Base-by-base conservation (phyloP, 2,329 filamentous ascomycete genomes). In the Madurella fahalii region DNA sequence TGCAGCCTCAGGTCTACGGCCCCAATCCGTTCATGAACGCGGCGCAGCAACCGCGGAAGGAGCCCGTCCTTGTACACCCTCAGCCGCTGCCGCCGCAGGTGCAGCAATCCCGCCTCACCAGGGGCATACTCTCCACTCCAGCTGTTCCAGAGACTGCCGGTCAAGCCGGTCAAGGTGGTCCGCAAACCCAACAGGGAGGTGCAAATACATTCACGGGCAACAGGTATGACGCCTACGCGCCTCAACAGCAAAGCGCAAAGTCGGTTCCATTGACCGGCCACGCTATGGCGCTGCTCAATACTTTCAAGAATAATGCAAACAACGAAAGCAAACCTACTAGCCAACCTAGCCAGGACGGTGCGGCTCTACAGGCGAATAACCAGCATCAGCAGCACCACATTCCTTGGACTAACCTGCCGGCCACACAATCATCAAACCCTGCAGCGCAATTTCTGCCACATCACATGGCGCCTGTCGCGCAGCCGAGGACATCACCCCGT, bases 51-150 rank as follows among this genome's bases (percentile, higher is more conserved):
- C 66, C 61, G 40, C 67, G 57, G 39, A 60, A 49, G n/a, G 63
- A 61, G 54, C 60, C 67, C 53, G 47, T 68, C 54, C 52, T 67
- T 60, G 25, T 74, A 11, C 73, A 75, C 50, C 77, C 77, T 1
- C 79, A 81, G 50, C 77, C 79, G 9, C 66, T 80, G 11, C 80
- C 80, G 30, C 80, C 79, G 7, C 78, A 82, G 45, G 77, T 81
- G 1, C 80, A 83, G 55, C 76, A 77, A 57, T 74, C 75, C 7
- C 69, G 80, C 52, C 77, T 82, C 42, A 74, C 75, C n/a, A 64
- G 71, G 40, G 68, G 67, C n/a, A 65, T 71, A 43, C 61, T 69
- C 12, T 67, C 68, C 11, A 69, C 72, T 5, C 72, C 68, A 25
- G 71, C 64, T 56, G 66, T 61, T 44, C 64, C 61, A 44, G 68